Conservation (phyloP, 768 basidiomycete species). For the Amanita rimosa region DNA sequence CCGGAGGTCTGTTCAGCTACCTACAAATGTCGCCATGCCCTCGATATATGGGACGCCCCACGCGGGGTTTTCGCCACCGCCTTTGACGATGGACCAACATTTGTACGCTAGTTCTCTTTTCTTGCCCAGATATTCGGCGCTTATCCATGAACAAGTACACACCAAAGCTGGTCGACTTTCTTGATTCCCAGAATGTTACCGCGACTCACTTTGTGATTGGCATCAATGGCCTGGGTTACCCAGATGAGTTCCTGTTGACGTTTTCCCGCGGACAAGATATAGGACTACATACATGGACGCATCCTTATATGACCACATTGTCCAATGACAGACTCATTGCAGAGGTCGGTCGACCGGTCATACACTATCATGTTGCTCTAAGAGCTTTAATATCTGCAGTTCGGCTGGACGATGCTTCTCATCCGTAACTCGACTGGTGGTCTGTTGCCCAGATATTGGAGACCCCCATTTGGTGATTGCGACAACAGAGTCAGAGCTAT, state of each 20-base stretch:
- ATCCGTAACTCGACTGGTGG: slow-evolving; percentile 79
- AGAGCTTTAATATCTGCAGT: slow-evolving; percentile 17
- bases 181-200: slow-evolving; percentile 49
- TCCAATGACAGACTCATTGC: slow-evolving; percentile 58
- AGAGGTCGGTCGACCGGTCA: slow-evolving; percentile 31
- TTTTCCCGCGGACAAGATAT: slow-evolving; percentile 36
- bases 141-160: slow-evolving; percentile 23
- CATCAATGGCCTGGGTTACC: slow-evolving; percentile 52
- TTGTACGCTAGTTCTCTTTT: slow-evolving; percentile 15
- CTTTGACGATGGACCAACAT: slow-evolving; percentile 76
- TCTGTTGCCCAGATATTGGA: slow-evolving; percentile 59
- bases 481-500: slow-evolving; percentile 81
- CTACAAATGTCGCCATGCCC: slow-evolving; percentile 48
- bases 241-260: slow-evolving; percentile 41
- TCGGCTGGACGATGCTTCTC: slow-evolving; percentile 75
- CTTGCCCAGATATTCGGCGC: neutral
- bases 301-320: slow-evolving; percentile 74
- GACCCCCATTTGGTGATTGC: slow-evolving; percentile 80
- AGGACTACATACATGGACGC: slow-evolving; percentile 56
- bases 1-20: slow-evolving; percentile 66
- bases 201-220: slow-evolving; percentile 92
- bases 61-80: slow-evolving; percentile 49
- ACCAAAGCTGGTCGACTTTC: slow-evolving; percentile 47
- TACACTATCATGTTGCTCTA: neutral
- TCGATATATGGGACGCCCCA: slow-evolving; percentile 73